A percentile compares a stretch with the other conserved stretches of the same genome.
Evolutionary conservation across 306 rosid genomes (phyloP).

Genomic region (Casuarina equisetifolia): DNA sequence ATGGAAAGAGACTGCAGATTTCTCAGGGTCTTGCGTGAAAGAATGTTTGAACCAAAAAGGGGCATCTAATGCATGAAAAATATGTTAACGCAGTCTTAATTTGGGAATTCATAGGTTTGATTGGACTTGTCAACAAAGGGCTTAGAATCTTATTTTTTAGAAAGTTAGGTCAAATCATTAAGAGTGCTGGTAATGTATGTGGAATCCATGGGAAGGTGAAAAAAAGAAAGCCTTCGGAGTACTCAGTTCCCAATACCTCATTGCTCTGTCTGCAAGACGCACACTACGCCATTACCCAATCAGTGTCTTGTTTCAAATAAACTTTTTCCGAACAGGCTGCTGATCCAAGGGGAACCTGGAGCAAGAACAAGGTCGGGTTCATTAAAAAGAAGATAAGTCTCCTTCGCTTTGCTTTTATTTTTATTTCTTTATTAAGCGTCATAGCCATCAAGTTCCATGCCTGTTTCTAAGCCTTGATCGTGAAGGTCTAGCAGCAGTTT

Average conservation of each 20-base stretch:
- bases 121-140: background rate
- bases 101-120: background rate
- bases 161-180: too few relatives aligned
- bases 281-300: background rate
- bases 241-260: background rate
- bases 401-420: background rate
- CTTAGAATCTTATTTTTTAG: too few relatives aligned
- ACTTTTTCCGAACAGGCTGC: background rate
- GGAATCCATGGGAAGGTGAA: too few relatives aligned
- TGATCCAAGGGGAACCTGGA: background rate
- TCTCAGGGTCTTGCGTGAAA: slow-evolving; percentile 16
- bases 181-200: too few relatives aligned
- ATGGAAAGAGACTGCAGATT: slow-evolving; percentile 13
- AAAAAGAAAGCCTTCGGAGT: too few relatives aligned
- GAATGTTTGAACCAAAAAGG: slow-evolving; percentile 38
- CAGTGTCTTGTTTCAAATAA: background rate
- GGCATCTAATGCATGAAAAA: slow-evolving; percentile 24
- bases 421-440: slow-evolving; percentile 15
- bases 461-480: slow-evolving; percentile 12
- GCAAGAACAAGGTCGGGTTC: slow-evolving; percentile 5
- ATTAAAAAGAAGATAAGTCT: background rate
- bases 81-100: slow-evolving; percentile 10
- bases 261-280: background rate
- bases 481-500: slow-evolving; percentile 9
- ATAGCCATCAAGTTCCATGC: slow-evolving; percentile 12